These are phyloP conservation scores for Cercospora sp. DNA, from an alignment of 2,329 filamentous ascomycete genomes.

Conservation along the genomic window DNA sequence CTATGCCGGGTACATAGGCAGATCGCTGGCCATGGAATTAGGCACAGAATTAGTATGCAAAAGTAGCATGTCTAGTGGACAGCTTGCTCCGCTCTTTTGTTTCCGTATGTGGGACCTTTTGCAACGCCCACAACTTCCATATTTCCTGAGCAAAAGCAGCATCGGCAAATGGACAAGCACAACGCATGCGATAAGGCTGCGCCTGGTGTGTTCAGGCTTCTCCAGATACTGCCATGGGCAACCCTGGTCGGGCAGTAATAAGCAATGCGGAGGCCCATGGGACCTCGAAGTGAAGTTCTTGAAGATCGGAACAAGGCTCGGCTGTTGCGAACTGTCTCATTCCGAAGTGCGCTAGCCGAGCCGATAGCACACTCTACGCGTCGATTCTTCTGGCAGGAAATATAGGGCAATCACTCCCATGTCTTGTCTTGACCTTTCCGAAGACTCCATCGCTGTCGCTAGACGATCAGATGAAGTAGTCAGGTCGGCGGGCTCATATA, in stretches of 20 bases:
- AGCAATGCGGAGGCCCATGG: constrained; percentile 4
- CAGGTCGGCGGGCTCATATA: background rate
- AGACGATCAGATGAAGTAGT: background rate
- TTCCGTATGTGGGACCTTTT: background rate
- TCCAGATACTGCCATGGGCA: background rate
- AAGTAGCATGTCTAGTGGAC: background rate
- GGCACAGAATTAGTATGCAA: background rate
- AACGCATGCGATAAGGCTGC: background rate
- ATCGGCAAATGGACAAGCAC: background rate
- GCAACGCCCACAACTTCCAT: background rate
- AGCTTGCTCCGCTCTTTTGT: background rate
- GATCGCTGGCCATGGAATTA: background rate
- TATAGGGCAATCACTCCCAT: background rate
- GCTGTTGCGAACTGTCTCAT: background rate
- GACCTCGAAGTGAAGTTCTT: background rate
- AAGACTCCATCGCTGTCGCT: background rate
- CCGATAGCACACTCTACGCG: background rate
- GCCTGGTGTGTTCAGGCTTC: background rate
- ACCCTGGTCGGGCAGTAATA: background rate
- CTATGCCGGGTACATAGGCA: background rate
- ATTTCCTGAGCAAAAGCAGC: background rate
- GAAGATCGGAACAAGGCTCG: background rate
- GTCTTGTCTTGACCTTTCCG: background rate
- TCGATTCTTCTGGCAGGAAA: background rate
- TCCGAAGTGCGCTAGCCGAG: background rate